Percentiles rank a stretch among this genome's conserved stretches.
phyloP scores from a whole-genome alignment of 768 basidiomycete genomes.

The Auriscalpium microsporum region DNA sequence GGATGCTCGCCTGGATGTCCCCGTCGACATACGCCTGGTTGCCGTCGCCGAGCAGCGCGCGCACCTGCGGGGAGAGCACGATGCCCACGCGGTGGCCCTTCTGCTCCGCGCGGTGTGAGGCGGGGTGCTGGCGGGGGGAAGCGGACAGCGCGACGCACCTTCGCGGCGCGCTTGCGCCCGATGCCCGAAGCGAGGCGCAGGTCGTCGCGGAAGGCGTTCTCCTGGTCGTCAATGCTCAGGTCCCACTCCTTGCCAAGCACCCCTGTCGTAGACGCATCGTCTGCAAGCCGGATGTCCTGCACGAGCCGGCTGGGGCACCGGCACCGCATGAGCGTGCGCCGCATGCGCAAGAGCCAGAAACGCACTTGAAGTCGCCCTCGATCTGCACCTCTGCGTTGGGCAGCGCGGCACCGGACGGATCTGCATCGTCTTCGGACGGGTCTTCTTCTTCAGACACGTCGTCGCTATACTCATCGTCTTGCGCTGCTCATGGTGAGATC shows the following conservation, averaged over 20 bases:
- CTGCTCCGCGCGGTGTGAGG: conserved; percentile 4
- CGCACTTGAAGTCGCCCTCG: conserved; percentile 50
- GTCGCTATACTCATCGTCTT: too few relatives aligned
- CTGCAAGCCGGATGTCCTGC: conserved; percentile 49
- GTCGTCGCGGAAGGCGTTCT: conserved; percentile 66
- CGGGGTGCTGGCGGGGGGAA: neutral
- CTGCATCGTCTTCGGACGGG: neutral
- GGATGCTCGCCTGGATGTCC: conserved; percentile 58
- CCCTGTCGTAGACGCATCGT: conserved; percentile 35
- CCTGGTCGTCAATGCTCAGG: conserved; percentile 56
- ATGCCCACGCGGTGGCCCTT: conserved; percentile 46
- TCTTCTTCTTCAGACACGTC: neutral
- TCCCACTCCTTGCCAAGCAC: conserved; percentile 66
- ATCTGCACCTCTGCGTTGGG: conserved; percentile 25
- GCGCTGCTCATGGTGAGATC: too few relatives aligned
- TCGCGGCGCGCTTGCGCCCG: conserved; percentile 39
- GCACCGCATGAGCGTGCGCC: conserved; percentile 17
- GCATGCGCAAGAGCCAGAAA: neutral
- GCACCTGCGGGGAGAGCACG: conserved; percentile 59
- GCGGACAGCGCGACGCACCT: conserved; percentile 15
- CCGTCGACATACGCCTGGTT: conserved; percentile 80
- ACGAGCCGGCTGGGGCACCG: conserved; percentile 39
- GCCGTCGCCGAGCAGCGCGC: conserved; percentile 71
- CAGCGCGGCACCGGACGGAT: neutral
- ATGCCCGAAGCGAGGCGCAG: conserved; percentile 68